These are phyloP conservation scores for Arthromyces matolae DNA, from an alignment of 768 basidiomycete genomes.

Conservation along the genomic window DNA sequence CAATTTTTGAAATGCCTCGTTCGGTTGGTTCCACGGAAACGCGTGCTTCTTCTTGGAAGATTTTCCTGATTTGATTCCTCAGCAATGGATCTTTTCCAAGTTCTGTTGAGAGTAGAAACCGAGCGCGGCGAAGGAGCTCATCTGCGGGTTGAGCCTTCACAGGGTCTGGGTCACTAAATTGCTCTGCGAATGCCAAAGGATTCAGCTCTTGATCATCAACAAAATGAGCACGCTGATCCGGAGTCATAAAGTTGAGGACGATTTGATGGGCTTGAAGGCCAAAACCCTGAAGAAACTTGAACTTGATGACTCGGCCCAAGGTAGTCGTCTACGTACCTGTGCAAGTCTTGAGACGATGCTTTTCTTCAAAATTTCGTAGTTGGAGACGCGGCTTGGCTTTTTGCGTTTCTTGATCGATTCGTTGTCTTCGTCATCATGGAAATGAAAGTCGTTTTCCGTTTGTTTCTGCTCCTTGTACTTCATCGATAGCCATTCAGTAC, in stretches of 20 bases:
- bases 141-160: constrained; percentile 54
- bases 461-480: constrained; percentile 77
- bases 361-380: constrained; percentile 81
- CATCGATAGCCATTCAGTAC: constrained; percentile 86
- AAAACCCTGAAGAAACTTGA: constrained; percentile 56
- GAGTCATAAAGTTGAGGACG: constrained; percentile 75
- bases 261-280: constrained; percentile 80
- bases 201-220: constrained; percentile 79
- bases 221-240: constrained; percentile 53
- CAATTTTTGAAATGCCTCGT: constrained; percentile 73
- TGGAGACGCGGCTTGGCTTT: constrained; percentile 78
- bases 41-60: constrained; percentile 71
- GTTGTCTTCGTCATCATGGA: constrained; percentile 66
- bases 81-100: constrained; percentile 91
- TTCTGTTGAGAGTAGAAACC: constrained; percentile 85
- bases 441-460: constrained; percentile 57
- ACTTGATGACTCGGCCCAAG: not conserved
- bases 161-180: constrained; percentile 73
- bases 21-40: constrained; percentile 86
- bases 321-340: constrained; percentile 48
- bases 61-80: constrained; percentile 68
- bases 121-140: constrained; percentile 68
- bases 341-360: constrained; percentile 75
- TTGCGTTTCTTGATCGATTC: constrained; percentile 62
- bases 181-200: constrained; percentile 81